phyloP scores from a whole-genome alignment of 1,139 yeast species.

The Suhomyces bolitotheri region DNA sequence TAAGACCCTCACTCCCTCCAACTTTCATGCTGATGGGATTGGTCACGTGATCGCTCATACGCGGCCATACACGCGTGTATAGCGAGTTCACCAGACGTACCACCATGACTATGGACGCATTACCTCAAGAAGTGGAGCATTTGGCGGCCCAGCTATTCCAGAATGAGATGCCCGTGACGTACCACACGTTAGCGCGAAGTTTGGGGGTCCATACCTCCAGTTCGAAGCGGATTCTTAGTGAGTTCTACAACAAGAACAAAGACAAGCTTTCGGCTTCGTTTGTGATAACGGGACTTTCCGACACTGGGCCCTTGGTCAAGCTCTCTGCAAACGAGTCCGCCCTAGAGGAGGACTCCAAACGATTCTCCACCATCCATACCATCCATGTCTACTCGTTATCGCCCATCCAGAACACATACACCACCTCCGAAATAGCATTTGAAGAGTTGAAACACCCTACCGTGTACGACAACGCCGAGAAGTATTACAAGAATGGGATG shows the following conservation, averaged over 20 bases:
- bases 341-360: slow-evolving; percentile 19
- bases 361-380: slow-evolving; percentile 24
- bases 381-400: slow-evolving; percentile 37
- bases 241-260: slow-evolving; percentile 35
- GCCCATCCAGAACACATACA: slow-evolving; percentile 19
- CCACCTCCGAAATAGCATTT: slow-evolving; percentile 29
- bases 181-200: slow-evolving; percentile 30
- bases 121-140: slow-evolving; percentile 31
- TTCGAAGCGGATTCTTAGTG: slow-evolving; percentile 33
- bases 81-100: background rate
- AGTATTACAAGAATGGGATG: slow-evolving; percentile 33
- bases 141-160: slow-evolving; percentile 29
- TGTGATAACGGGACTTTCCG: slow-evolving; percentile 31
- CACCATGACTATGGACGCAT: slow-evolving; percentile 39
- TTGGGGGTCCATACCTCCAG: slow-evolving; percentile 28
- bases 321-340: slow-evolving; percentile 20
- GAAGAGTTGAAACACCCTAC: slow-evolving; percentile 29
- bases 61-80: background rate
- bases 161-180: slow-evolving; percentile 30
- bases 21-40: too few relatives aligned
- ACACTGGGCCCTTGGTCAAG: slow-evolving; percentile 21
- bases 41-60: background rate
- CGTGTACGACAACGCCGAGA: slow-evolving; percentile 19
- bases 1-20: too few relatives aligned
- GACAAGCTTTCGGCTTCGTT: slow-evolving; percentile 36